Evolutionary conservation across 1,284 basidiomycete genomes (phyloP).

Genomic region (Ganoderma resinaceum): DNA sequence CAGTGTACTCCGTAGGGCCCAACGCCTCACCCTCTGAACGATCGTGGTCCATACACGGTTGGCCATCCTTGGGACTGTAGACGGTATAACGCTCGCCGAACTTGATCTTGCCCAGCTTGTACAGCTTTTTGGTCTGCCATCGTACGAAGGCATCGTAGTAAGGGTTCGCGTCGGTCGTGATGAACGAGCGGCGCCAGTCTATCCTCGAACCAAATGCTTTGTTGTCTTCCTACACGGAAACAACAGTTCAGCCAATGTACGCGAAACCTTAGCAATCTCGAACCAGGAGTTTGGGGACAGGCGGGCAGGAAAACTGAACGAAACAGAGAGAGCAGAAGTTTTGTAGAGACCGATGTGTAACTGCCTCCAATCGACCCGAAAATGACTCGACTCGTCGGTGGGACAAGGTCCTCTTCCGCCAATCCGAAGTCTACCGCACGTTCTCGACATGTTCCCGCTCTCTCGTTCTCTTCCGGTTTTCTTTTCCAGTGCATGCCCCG

Average conservation of each 20-base stretch:
- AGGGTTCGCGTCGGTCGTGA: slow-evolving; percentile 96
- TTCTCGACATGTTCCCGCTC: neutral
- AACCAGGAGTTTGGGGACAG: neutral
- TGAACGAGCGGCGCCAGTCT: slow-evolving; percentile 96
- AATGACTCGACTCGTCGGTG: no score
- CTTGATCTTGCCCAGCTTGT: slow-evolving; percentile 89
- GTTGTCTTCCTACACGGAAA: slow-evolving; percentile 71
- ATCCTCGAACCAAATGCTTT: slow-evolving; percentile 91
- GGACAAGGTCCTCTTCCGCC: no score
- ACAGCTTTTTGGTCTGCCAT: slow-evolving; percentile 98
- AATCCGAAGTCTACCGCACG: no score
- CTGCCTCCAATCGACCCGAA: no score
- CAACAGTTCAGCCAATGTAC: neutral
- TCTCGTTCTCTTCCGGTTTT: neutral
- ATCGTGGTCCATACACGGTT: slow-evolving; percentile 99
- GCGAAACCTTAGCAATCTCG: neutral
- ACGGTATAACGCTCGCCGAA: slow-evolving; percentile 99
- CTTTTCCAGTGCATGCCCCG: neutral
- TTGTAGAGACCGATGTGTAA: no score
- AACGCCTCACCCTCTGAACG: slow-evolving; percentile 94
- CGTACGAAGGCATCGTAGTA: slow-evolving; percentile 98
- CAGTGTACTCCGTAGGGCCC: slow-evolving; percentile 97
- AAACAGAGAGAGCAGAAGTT: no score
- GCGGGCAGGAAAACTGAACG: no score
- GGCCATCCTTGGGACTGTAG: slow-evolving; percentile 99